Conservation (phyloP, 192 early-diverging fungal species). For the Backusella liffmaniae region DNA sequence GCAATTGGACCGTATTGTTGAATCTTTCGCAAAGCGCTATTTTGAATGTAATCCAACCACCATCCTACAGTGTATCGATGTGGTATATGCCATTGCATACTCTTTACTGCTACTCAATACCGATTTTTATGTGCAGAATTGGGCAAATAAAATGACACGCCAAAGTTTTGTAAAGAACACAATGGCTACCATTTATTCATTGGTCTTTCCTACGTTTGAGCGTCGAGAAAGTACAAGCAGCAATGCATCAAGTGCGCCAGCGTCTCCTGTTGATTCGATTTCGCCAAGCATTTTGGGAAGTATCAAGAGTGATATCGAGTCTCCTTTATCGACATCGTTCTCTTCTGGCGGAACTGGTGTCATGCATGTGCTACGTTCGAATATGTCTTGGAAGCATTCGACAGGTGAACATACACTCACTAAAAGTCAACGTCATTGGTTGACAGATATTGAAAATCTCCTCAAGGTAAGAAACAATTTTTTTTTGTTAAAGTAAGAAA, state of each 20-base stretch:
- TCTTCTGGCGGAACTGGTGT: not conserved
- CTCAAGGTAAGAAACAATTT: not conserved
- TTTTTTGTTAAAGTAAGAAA: not conserved
- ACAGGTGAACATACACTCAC: not conserved
- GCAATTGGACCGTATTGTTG: slow-evolving; percentile 83
- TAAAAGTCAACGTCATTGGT: not conserved
- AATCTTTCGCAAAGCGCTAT: slow-evolving; percentile 76
- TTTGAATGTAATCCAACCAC: slow-evolving; percentile 74
- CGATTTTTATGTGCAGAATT: slow-evolving; percentile 81
- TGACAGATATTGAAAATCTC: slow-evolving; percentile 6
- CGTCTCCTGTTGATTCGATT: not conserved
- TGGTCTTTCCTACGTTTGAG: not conserved
- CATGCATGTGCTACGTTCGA: not conserved
- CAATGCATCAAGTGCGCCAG: not conserved
- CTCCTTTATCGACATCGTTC: not conserved
- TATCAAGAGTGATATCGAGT: not conserved
- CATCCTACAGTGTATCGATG: slow-evolving; percentile 45
- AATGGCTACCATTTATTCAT: slow-evolving; percentile 29
- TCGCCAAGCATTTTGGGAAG: not conserved
- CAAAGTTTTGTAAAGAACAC: slow-evolving; percentile 75
- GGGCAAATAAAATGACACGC: slow-evolving; percentile 63
- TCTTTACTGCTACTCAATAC: slow-evolving; percentile 89
- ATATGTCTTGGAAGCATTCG: slow-evolving; percentile 4
- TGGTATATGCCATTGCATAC: slow-evolving; percentile 82
- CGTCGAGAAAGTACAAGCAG: not conserved